Base-by-base conservation (phyloP, 495 filamentous ascomycete species). In the Penicillium canescens region DNA sequence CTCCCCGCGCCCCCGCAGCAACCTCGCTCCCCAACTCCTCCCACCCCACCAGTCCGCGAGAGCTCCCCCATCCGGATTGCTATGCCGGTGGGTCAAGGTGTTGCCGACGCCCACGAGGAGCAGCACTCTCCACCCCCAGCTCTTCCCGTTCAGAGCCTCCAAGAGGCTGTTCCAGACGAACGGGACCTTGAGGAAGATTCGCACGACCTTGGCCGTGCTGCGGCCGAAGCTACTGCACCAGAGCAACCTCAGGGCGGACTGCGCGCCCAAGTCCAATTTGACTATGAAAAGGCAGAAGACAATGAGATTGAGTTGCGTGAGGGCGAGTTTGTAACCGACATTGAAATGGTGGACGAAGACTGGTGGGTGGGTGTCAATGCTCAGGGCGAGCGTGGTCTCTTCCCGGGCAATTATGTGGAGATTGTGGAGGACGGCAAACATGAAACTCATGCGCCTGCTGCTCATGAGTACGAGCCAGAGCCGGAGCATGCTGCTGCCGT, bases 391-490 rank as follows among this genome's bases (percentile, higher is more conserved):
- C 82, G 76, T 31, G 94, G 94, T 6, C 77, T 98, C 26, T 99
- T 99, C 77, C 94, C 94, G 0, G 93, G 90, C 68, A 97, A 96
- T 71, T 99, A 98, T 55, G 95, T 98, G 24, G 91, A 97, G 62
- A 69, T 96, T 24, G 74, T 93, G 33, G 87, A 89, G 20, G 74
- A 72, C 38, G 82, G 78, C 23, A 77, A 65, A 46, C 65, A 72
- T 24, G 70, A 67, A 14, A 64, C 53, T 42, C 43, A 34, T 68
- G 23, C 65, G 63, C 56, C 66, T 38, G 60, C 60, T 51, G 24
- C 66, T 16, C 58, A 68, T 33, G 55, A 60, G 16, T 54, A 57
- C 10, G 41, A 43, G 41, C 43, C 59, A 3, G 56, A 58, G 26
- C 55, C 59, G 38, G 54, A 49, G 34, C 54, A 54, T 46, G 43